Conservation (phyloP, 768 basidiomycete genomes). For the Lactarius sp. region DNA sequence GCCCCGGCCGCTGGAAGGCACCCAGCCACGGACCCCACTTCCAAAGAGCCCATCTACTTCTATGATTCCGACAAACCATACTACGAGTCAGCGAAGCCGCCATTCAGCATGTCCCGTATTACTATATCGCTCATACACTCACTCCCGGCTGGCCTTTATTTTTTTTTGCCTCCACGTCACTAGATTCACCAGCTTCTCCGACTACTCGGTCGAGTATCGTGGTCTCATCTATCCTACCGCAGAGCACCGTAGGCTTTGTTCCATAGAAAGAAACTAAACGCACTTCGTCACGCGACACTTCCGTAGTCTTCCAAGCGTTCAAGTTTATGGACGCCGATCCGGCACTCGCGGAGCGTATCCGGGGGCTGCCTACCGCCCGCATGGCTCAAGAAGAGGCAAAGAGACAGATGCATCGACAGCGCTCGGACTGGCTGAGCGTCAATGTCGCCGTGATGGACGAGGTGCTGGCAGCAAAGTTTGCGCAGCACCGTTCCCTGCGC, state of each 20-base stretch:
- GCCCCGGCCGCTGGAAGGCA: neutral
- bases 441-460: constrained; percentile 34
- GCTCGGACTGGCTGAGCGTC: constrained; percentile 18
- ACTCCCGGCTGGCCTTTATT: neutral
- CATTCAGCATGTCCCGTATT: neutral
- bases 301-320: constrained; percentile 23
- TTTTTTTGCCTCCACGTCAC: neutral
- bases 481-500: constrained; percentile 37
- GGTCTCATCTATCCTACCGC: constrained; percentile 19
- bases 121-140: neutral
- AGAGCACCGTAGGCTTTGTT: constrained; percentile 21
- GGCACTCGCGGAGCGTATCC: constrained; percentile 16
- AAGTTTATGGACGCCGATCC: constrained; percentile 18
- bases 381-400: constrained; percentile 22
- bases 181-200: constrained; percentile 24
- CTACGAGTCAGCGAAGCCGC: constrained; percentile 13
- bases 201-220: constrained; percentile 14
- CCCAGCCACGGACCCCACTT: neutral
- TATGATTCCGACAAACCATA: constrained; percentile 18
- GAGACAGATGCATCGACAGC: constrained; percentile 4
- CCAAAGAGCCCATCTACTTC: constrained; percentile 12
- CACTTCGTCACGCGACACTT: neutral
- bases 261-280: neutral
- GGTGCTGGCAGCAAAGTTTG: constrained; percentile 39
- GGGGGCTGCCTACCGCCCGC: constrained; percentile 18